Evolutionary conservation across 2,329 filamentous ascomycete species (phyloP), one percentile per base, ranked within the genome.

Genomic region (Ceratocystis alfenasii): DNA sequence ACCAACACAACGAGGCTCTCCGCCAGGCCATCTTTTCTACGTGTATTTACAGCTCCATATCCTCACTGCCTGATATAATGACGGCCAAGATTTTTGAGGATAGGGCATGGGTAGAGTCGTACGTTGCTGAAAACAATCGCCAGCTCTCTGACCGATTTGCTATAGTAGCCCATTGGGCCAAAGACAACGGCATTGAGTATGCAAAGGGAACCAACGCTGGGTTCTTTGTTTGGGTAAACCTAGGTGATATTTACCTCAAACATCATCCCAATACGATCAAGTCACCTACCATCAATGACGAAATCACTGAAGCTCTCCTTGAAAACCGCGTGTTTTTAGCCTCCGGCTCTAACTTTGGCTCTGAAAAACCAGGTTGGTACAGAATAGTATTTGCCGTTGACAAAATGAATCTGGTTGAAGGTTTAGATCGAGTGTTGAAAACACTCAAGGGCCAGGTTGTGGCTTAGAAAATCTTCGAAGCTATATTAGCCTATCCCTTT

Each of bases 181-280:
- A 71, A 15, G 68, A 72, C 2, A 72, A 79, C 15, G 71, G 71
- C 1, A 78, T 83, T 22, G 71, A 74, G 15, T 81, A 81, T 68
- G 74, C 77, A 0, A 71, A 75, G 0, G 79, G 79, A 0, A 75
- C 73, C 3, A 82, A 82, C 67, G 81, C 81, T 0, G 81, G 77
- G 0, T 83, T 83, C 70, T 84, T 83, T 69, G 70, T 84, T 0
- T 84, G 80, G 80, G 73, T 80, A 1, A 74, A 83, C 69, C 72
- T 84, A 1, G 74, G 75, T 1, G 69, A 70, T 20, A 71, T 69
- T 8, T 76, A 73, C 36, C 66, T 59, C 20, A 63, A 65, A 48
- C 68, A 67, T 1, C 70, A 71, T 46, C 46, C 66, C 0, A 69
- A 69, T 2, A 41, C 55, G 1, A 63, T 68, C 15, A 36, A 25